phyloP scores from a whole-genome alignment of 2,329 filamentous ascomycete species.

The Ramularia endophylla region DNA sequence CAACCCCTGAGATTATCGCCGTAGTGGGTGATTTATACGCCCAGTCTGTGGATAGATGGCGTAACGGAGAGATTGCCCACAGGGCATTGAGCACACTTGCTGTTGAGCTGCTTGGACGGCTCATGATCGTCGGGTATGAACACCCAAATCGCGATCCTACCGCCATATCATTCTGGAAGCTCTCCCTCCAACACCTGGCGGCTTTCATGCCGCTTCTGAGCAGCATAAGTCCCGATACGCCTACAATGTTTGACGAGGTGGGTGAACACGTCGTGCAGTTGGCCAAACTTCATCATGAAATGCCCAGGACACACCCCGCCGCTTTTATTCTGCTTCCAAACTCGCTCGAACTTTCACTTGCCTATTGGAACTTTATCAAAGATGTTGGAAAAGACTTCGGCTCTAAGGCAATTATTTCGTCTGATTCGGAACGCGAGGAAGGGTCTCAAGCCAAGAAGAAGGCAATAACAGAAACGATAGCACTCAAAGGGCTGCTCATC shows the following conservation, averaged over 20 bases:
- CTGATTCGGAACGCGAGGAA: slow-evolving; percentile 35
- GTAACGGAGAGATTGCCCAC: slow-evolving; percentile 3
- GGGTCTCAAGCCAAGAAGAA: too few species aligned
- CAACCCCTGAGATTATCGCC: slow-evolving; percentile 78
- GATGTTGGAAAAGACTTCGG: slow-evolving; percentile 71
- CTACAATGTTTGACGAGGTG: slow-evolving; percentile 39
- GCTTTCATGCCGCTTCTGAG: slow-evolving; percentile 58
- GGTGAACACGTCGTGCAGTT: slow-evolving; percentile 86
- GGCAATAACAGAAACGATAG: slow-evolving; percentile 61
- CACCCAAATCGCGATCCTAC: slow-evolving; percentile 72
- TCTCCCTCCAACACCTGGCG: slow-evolving; percentile 73
- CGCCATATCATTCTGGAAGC: slow-evolving; percentile 72
- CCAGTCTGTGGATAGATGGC: slow-evolving; percentile 66
- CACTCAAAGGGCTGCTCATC: slow-evolving; percentile 75
- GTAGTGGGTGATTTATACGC: slow-evolving; percentile 71
- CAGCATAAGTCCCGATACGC: too few species aligned
- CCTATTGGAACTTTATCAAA: slow-evolving; percentile 79
- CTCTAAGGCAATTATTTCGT: too few species aligned
- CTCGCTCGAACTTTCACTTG: slow-evolving; percentile 67
- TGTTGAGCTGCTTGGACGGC: slow-evolving; percentile 72
- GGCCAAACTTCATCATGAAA: slow-evolving; percentile 83
- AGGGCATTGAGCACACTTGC: slow-evolving; percentile 69
- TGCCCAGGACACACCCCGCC: slow-evolving; percentile 71
- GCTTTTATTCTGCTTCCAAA: slow-evolving; percentile 79
- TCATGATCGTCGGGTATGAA: slow-evolving; percentile 78